Evolutionary conservation across 495 filamentous ascomycete genomes (phyloP).

Genomic region (Lasiosphaeris hirsuta): DNA sequence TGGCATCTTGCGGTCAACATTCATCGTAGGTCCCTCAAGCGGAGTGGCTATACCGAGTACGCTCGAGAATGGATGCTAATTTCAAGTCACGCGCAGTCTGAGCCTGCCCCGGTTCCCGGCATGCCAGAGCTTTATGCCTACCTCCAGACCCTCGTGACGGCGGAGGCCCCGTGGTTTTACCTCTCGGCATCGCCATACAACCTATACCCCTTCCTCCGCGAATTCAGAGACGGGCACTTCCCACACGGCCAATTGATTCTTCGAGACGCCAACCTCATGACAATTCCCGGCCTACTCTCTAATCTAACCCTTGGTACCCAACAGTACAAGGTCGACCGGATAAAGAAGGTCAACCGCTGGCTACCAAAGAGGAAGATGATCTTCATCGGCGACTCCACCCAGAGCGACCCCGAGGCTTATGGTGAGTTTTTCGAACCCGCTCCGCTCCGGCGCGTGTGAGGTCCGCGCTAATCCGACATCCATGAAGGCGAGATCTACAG

Average conservation of each 20-base stretch:
- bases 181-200: constrained; percentile 94
- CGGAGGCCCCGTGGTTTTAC: constrained; percentile 79
- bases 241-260: constrained; percentile 76
- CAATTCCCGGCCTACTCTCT: constrained; percentile 72
- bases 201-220: constrained; percentile 80
- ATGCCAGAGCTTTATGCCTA: constrained; percentile 82
- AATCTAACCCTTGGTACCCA: constrained; percentile 78
- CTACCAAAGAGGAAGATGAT: constrained; percentile 77
- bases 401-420: constrained; percentile 88
- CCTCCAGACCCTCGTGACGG: constrained; percentile 52
- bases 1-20: constrained; percentile 79
- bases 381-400: constrained; percentile 85
- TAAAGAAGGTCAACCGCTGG: constrained; percentile 70
- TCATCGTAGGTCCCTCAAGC: constrained; percentile 51
- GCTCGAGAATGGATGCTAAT: background rate
- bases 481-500: constrained; percentile 36
- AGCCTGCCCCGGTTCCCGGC: constrained; percentile 64
- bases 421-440: constrained; percentile 47
- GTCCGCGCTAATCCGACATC: background rate
- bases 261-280: constrained; percentile 85
- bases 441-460: background rate
- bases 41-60: background rate
- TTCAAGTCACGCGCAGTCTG: constrained; percentile 18
- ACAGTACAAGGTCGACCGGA: constrained; percentile 80
- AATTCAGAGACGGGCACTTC: constrained; percentile 67